phyloP scores from a whole-genome alignment of 2,329 filamentous ascomycete genomes.

The Phyllosticta citribraziliensis region DNA sequence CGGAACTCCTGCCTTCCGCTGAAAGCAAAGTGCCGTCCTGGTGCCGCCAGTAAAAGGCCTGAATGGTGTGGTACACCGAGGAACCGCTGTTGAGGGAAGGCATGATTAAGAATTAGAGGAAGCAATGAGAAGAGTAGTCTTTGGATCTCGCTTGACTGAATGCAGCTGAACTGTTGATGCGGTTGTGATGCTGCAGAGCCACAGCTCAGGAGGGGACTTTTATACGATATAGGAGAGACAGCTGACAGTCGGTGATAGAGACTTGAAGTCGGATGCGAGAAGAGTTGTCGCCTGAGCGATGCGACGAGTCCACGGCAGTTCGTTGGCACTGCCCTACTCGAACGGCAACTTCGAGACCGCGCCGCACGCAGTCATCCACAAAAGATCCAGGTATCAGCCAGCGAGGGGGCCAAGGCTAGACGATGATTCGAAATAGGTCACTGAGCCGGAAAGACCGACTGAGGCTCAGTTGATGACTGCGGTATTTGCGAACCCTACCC shows the following conservation, averaged over 20 bases:
- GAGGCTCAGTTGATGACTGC: not conserved
- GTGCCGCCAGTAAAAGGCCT: conserved; percentile 22
- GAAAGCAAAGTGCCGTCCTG: conserved; percentile 17
- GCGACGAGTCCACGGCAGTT: not conserved
- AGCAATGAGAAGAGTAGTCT: not conserved
- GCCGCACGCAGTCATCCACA: not conserved
- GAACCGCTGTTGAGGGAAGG: conserved; percentile 21
- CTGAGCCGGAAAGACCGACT: not conserved
- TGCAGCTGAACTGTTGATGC: not conserved
- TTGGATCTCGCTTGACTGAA: not conserved
- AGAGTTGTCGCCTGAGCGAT: not conserved
- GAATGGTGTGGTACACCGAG: conserved; percentile 21
- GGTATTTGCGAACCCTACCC: not conserved
- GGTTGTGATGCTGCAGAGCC: not conserved
- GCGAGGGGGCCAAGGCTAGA: not conserved
- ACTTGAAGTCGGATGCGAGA: not conserved
- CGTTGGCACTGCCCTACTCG: not conserved
- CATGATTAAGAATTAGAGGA: conserved; percentile 14
- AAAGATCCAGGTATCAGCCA: not conserved
- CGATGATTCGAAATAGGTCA: not conserved
- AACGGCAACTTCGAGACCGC: not conserved
- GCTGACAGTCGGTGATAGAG: not conserved
- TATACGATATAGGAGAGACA: not conserved
- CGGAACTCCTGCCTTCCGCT: conserved; percentile 14
- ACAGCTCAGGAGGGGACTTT: not conserved